Conservation (phyloP, 2,329 filamentous ascomycete genomes). For the Xylaria sp. region DNA sequence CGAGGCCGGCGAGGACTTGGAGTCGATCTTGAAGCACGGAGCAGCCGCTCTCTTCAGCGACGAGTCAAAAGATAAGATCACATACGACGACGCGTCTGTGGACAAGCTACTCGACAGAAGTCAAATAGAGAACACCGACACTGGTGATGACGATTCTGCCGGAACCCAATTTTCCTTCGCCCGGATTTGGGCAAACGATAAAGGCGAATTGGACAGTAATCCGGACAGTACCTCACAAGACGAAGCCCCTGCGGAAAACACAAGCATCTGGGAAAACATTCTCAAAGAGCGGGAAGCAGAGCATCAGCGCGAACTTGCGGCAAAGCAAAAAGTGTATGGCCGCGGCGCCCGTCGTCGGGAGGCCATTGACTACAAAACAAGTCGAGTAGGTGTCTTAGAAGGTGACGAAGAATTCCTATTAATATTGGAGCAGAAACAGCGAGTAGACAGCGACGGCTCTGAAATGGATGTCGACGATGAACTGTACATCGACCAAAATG, state of each 20-base stretch:
- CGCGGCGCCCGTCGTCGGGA: slow-evolving; percentile 77
- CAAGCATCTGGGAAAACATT: slow-evolving; percentile 88
- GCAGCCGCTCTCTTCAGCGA: slow-evolving; percentile 86
- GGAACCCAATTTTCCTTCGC: slow-evolving; percentile 89
- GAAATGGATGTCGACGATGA: slow-evolving; percentile 39
- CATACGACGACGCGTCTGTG: slow-evolving; percentile 81
- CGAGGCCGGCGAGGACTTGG: slow-evolving; percentile 77
- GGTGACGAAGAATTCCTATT: slow-evolving; percentile 34
- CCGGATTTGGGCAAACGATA: slow-evolving; percentile 88
- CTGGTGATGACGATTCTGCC: slow-evolving; percentile 66
- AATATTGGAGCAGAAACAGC: slow-evolving; percentile 33
- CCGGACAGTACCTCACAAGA: slow-evolving; percentile 61
- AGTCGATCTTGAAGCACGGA: slow-evolving; percentile 86
- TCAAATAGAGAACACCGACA: slow-evolving; percentile 73
- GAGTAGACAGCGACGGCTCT: slow-evolving; percentile 34
- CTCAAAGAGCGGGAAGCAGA: slow-evolving; percentile 80
- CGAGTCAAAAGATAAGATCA: slow-evolving; percentile 72
- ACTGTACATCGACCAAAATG: slow-evolving; percentile 38
- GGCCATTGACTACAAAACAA: slow-evolving; percentile 57
- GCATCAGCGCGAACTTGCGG: slow-evolving; percentile 73
- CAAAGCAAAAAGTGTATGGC: slow-evolving; percentile 76
- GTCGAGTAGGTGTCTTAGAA: slow-evolving; percentile 42
- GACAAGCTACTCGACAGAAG: slow-evolving; percentile 90
- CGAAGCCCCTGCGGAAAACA: slow-evolving; percentile 59
- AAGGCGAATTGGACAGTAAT: slow-evolving; percentile 68